Base-by-base conservation (phyloP, 305 asterid species). In the Plantago coronopus region DNA sequence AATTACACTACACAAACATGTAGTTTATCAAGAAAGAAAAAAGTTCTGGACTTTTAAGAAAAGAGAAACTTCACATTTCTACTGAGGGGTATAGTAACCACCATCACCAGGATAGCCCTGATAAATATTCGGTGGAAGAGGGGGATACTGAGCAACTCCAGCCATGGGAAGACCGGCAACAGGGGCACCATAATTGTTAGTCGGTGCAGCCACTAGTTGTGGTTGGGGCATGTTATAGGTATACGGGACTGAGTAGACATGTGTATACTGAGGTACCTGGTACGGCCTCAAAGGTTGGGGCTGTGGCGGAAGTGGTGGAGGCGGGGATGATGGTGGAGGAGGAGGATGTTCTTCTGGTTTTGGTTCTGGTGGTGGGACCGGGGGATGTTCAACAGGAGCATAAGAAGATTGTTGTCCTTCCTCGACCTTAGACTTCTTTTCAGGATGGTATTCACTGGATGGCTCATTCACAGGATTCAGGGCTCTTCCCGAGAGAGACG, bases 401-500 rank as follows among this genome's bases (percentile, higher is more conserved):
- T 80, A 79, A 29, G 72, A 31, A 45, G 82, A 27, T 10, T 19
- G 57, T 38, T 71, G 76, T 20, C 84, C 86, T 37, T 78, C 76
- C 66, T 83, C 91, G 3, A 86, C 70, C 76, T 80, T 91, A n/a
- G 75, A 76, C 65, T 84, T 79, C 72, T 91, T 88, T 57, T 86
- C 95, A 1, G 85, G 59, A 16, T 83, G 87, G 67, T 75, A 73
- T 58, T 82, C 89, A 27, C 43, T 59, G 4, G 79, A 55, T 37
- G 82, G 49, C 37, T 83, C 87, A 49, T 75, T 69, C n/a, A 56
- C 42, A 21, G 79, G 56, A 58, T 77, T 84, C 60, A 86, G 84
- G 44, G 86, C 87, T 57, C 97, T 97, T 64, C 83, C 98, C 0
- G 97, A 89, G 20, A 89, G 79, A 43, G 97, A 87, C 3, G 94